phyloP scores from a whole-genome alignment of 116 monocot genomes.

The Dioscorea cayenensis region DNA sequence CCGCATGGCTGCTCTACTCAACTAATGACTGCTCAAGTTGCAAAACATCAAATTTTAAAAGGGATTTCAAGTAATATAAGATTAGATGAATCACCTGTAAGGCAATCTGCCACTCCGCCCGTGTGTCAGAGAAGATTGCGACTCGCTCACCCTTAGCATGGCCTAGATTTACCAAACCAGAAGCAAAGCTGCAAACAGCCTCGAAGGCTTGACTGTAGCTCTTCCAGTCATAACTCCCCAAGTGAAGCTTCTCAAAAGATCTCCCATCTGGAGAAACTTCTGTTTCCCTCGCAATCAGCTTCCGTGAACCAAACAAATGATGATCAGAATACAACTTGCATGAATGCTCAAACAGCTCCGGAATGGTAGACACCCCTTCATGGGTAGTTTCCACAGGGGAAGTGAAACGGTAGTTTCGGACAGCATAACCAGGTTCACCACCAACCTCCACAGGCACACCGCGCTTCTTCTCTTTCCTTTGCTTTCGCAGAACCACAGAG shows the following conservation, averaged over 20 bases:
- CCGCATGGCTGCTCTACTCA: no score
- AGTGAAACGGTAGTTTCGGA: constrained; percentile 51
- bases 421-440: constrained; percentile 75
- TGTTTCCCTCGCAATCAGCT: constrained; percentile 55
- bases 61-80: background rate
- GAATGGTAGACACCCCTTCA: constrained; percentile 69
- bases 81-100: constrained; percentile 48
- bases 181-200: constrained; percentile 58
- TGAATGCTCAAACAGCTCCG: constrained; percentile 73
- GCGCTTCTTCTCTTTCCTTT: constrained; percentile 53
- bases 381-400: constrained; percentile 43
- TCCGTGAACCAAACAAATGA: constrained; percentile 61
- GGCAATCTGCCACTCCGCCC: constrained; percentile 79
- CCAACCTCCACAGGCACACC: constrained; percentile 67
- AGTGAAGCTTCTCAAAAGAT: constrained; percentile 79
- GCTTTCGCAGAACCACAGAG: constrained; percentile 24
- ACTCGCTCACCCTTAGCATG: constrained; percentile 59
- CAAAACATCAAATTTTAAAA: no score
- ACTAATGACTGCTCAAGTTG: no score
- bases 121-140: constrained; percentile 88
- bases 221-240: constrained; percentile 74
- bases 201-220: constrained; percentile 55
- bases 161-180: constrained; percentile 71
- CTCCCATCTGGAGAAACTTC: constrained; percentile 55
- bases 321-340: constrained; percentile 51